Evolutionary conservation across 176 grass and related monocot species (phyloP).

Genomic region (Triticum monococcum): DNA sequence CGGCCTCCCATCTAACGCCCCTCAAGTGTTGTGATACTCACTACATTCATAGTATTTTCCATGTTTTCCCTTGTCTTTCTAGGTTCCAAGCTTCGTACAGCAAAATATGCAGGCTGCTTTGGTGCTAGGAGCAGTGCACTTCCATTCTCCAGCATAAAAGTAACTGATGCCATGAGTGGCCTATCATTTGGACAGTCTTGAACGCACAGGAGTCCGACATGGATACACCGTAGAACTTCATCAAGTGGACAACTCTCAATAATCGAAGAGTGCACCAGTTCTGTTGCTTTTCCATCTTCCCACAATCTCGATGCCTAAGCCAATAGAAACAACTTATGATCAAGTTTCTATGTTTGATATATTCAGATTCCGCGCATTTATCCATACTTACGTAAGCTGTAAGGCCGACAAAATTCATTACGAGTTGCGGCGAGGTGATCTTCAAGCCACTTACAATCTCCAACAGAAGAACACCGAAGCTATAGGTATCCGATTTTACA

Average conservation of each 20-base stretch:
- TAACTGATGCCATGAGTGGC: conserved; percentile 43
- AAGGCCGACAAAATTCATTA: no score
- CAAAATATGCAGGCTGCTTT: conserved; percentile 33
- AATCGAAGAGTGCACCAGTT: conserved; percentile 34
- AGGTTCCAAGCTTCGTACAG: not conserved
- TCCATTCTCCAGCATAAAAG: conserved; percentile 47
- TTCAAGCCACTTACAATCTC: no score
- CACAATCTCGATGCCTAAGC: conserved; percentile 49
- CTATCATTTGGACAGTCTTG: conserved; percentile 38
- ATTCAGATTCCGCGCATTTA: no score
- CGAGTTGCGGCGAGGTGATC: no score
- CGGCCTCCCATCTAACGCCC: not conserved
- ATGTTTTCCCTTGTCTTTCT: not conserved
- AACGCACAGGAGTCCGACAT: conserved; percentile 55
- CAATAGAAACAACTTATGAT: no score
- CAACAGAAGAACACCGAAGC: no score
- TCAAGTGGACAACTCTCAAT: not conserved
- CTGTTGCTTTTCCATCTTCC: conserved; percentile 29
- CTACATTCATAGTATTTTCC: not conserved
- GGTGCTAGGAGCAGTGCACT: conserved; percentile 27
- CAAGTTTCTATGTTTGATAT: no score
- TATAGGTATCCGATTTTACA: no score
- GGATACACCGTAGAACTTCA: conserved; percentile 41
- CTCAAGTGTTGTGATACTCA: not conserved
- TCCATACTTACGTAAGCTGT: no score